Conservation (phyloP, 2,329 filamentous ascomycete species). For the Colletotrichum cordylinicola region DNA sequence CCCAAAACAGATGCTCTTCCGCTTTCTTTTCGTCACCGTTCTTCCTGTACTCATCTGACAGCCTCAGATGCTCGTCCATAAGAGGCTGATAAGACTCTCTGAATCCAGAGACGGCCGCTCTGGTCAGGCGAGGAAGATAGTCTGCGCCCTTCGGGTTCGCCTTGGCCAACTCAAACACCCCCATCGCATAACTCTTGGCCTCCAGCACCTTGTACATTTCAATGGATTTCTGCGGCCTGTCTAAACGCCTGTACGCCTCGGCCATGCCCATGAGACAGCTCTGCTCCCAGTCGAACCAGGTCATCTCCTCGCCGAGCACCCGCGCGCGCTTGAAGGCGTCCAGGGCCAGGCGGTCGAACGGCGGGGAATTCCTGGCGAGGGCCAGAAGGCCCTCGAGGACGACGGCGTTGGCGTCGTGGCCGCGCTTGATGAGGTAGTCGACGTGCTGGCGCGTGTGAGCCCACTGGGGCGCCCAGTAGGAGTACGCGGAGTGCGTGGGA, state of each 20-base stretch:
- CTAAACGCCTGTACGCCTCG: neutral
- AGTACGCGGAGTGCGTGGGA: neutral
- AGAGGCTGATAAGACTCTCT: neutral
- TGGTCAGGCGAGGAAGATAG: neutral
- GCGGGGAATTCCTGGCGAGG: neutral
- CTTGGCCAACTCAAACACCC: neutral
- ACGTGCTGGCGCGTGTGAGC: slow-evolving; percentile 31
- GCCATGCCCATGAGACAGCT: neutral
- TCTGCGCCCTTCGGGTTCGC: neutral
- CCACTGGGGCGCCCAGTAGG: slow-evolving; percentile 20
- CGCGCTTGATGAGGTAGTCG: slow-evolving; percentile 31
- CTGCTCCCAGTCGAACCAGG: slow-evolving; percentile 18
- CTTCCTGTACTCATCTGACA: neutral
- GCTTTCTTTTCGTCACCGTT: neutral
- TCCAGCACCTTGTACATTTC: neutral
- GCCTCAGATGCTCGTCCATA: neutral
- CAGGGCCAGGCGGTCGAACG: neutral
- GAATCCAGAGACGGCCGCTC: neutral
- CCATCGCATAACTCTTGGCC: neutral
- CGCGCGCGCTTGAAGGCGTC: slow-evolving; percentile 3
- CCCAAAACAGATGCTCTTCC: neutral
- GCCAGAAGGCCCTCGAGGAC: slow-evolving; percentile 31
- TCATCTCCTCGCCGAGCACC: neutral
- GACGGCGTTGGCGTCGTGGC: slow-evolving; percentile 39
- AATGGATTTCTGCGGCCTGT: neutral